Evolutionary conservation across 2,329 filamentous ascomycete species (phyloP).

Genomic region (Apiospora sp.): DNA sequence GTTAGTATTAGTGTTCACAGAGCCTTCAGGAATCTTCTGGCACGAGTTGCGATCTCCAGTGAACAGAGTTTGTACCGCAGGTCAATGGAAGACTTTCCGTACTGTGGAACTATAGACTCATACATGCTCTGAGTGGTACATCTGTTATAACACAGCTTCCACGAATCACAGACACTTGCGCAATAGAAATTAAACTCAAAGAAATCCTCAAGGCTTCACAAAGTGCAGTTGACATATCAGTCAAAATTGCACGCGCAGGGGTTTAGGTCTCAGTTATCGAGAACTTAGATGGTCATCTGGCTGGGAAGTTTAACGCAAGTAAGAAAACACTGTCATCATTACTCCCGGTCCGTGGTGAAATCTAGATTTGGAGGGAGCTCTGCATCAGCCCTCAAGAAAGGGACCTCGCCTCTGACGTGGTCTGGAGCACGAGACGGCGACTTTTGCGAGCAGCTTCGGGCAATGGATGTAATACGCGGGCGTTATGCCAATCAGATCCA

Average conservation of each 20-base stretch:
- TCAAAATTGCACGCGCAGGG: background rate
- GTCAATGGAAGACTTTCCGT: background rate
- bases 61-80: background rate
- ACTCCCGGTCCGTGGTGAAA: background rate
- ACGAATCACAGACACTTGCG: background rate
- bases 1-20: too few species aligned
- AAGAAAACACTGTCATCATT: too few species aligned
- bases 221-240: background rate
- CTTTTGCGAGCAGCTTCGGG: too few species aligned
- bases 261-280: too few species aligned
- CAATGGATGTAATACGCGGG: constrained; percentile 18
- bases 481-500: constrained; percentile 5
- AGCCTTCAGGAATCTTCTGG: too few species aligned
- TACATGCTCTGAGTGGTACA: background rate
- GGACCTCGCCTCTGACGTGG: background rate
- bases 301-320: too few species aligned
- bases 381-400: background rate
- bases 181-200: background rate
- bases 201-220: background rate
- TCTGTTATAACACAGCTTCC: background rate
- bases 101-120: background rate
- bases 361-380: background rate
- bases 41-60: background rate
- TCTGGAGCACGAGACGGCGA: background rate
- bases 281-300: too few species aligned